phyloP scores from a whole-genome alignment of 805 yeast species.

The Pichia sporocuriosa region DNA sequence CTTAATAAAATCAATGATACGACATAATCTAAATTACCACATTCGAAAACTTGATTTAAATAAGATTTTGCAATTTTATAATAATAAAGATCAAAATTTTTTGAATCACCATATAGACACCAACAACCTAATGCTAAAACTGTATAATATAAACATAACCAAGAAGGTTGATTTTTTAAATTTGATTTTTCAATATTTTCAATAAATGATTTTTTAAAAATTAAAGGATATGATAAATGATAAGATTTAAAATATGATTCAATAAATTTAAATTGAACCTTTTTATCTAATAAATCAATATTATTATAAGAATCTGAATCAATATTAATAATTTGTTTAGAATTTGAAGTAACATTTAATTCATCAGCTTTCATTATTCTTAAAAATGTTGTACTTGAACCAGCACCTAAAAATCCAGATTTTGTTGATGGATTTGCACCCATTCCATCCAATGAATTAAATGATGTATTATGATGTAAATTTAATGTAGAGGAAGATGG shows the following conservation, averaged over 20 bases:
- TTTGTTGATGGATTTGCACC: slow-evolving; percentile 45
- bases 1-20: slow-evolving; percentile 48
- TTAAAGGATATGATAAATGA: slow-evolving; percentile 52
- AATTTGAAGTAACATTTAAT: slow-evolving; percentile 18
- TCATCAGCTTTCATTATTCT: slow-evolving; percentile 30
- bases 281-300: slow-evolving; percentile 8
- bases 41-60: slow-evolving; percentile 44
- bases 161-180: slow-evolving; percentile 16
- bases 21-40: slow-evolving; percentile 50
- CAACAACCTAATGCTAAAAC: slow-evolving; percentile 65
- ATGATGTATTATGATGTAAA: slow-evolving; percentile 4
- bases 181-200: slow-evolving; percentile 20
- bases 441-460: slow-evolving; percentile 47
- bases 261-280: slow-evolving; percentile 16
- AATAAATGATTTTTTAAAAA: slow-evolving; percentile 49
- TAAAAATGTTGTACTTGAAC: slow-evolving; percentile 51
- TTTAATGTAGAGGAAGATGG: slow-evolving; percentile 2
- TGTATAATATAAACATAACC: slow-evolving; percentile 50
- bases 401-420: slow-evolving; percentile 60
- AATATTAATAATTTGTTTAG: background rate
- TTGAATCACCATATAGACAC: slow-evolving; percentile 51
- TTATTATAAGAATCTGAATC: slow-evolving; percentile 1
- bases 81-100: slow-evolving; percentile 47
- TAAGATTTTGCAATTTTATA: slow-evolving; percentile 46
- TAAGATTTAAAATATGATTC: slow-evolving; percentile 48